Percentiles rank a stretch among this genome's conserved stretches.
Evolutionary conservation across 2,329 filamentous ascomycete genomes (phyloP).

Genomic region (Fusarium torreyae): DNA sequence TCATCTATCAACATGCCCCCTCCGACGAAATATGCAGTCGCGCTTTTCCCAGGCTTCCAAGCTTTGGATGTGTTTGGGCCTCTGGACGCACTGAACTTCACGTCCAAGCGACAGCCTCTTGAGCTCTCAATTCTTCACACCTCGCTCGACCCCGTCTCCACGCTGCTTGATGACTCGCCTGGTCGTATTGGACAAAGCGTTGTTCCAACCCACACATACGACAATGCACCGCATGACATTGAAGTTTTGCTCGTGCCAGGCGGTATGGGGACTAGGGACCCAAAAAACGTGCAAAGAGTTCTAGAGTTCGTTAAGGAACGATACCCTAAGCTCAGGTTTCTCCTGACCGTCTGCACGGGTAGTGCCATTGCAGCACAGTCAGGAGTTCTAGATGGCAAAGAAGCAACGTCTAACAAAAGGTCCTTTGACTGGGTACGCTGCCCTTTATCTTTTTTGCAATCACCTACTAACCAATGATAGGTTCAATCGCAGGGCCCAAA

Average conservation of each 20-base stretch:
- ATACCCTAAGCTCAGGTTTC: constrained; percentile 62
- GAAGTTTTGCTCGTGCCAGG: constrained; percentile 59
- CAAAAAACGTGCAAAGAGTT: constrained; percentile 43
- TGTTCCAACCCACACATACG: constrained; percentile 57
- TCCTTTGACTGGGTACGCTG: constrained; percentile 57
- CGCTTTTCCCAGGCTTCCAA: constrained; percentile 46
- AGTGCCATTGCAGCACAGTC: constrained; percentile 67
- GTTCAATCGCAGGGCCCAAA: constrained; percentile 58
- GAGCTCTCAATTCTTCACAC: constrained; percentile 50
- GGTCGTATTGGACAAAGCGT: constrained; percentile 51
- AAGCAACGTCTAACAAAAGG: constrained; percentile 74
- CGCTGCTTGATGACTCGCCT: constrained; percentile 19
- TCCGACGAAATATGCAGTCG: constrained; percentile 43
- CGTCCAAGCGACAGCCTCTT: constrained; percentile 46
- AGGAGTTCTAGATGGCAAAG: constrained; percentile 69
- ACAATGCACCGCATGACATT: constrained; percentile 53
- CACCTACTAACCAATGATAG: constrained; percentile 31
- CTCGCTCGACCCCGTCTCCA: constrained; percentile 51
- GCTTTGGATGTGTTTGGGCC: constrained; percentile 53
- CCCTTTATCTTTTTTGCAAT: rapidly evolving
- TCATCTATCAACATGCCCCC: constrained; percentile 6
- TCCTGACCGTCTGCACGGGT: constrained; percentile 76
- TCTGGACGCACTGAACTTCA: constrained; percentile 54
- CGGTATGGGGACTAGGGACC: constrained; percentile 53
- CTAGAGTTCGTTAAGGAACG: constrained; percentile 60